Conservation (phyloP, 805 yeast genomes). For the Hanseniaspora clermontiae region DNA sequence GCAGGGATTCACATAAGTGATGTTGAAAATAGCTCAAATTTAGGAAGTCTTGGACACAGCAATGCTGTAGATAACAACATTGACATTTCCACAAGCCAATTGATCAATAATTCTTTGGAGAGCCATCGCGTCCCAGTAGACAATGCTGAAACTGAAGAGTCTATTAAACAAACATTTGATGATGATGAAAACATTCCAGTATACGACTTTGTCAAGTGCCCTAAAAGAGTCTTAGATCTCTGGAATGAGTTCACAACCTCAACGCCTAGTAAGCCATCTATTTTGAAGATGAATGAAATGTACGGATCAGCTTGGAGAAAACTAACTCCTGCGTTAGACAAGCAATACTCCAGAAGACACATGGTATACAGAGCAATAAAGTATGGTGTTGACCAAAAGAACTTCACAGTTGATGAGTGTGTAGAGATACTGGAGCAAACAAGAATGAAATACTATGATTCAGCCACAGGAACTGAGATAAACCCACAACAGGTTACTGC, state of each 20-base stretch:
- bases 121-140: background rate
- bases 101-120: background rate
- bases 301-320: conserved; percentile 46
- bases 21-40: background rate
- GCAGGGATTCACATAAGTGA: background rate
- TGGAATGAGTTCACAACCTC: conserved; percentile 49
- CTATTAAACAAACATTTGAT: background rate
- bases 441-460: conserved; percentile 29
- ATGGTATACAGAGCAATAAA: conserved; percentile 46
- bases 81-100: background rate
- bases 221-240: conserved; percentile 38
- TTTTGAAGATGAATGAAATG: conserved; percentile 36
- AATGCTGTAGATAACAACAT: background rate
- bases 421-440: conserved; percentile 37
- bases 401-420: conserved; percentile 33
- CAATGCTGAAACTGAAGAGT: background rate
- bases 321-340: conserved; percentile 37
- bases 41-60: background rate
- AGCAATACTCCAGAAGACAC: conserved; percentile 42
- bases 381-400: conserved; percentile 32
- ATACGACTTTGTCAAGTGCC: conserved; percentile 30
- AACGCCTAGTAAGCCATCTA: conserved; percentile 39
- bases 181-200: background rate
- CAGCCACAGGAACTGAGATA: background rate
- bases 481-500: background rate